Evolutionary conservation across 768 basidiomycete species (phyloP).

Genomic region (Hericium alpestre): DNA sequence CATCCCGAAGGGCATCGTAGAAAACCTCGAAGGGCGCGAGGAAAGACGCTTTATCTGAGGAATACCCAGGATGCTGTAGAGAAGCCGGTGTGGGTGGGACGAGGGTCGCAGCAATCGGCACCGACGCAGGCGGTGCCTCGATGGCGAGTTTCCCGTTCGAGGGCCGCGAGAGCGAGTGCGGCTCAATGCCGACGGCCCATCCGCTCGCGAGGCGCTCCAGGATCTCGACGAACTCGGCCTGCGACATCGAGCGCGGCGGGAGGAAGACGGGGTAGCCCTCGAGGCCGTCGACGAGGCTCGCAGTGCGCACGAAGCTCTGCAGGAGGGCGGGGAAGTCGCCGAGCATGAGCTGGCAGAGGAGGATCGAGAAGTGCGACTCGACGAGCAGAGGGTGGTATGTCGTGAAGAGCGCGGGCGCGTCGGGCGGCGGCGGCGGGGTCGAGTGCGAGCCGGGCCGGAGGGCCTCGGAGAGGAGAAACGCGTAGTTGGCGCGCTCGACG

Average conservation of each 20-base stretch:
- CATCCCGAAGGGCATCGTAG: conserved; percentile 77
- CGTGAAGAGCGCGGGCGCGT: conserved; percentile 58
- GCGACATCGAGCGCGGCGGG: conserved; percentile 79
- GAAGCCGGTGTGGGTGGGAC: conserved; percentile 64
- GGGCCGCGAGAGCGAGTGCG: conserved; percentile 35
- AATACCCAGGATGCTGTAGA: conserved; percentile 48
- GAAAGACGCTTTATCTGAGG: conserved; percentile 65
- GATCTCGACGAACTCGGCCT: conserved; percentile 81
- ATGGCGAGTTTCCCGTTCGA: conserved; percentile 35
- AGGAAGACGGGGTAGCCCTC: conserved; percentile 86
- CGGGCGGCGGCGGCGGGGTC: conserved; percentile 25
- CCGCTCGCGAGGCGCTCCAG: conserved; percentile 71
- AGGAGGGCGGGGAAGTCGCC: conserved; percentile 60
- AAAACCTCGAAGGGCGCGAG: conserved; percentile 75
- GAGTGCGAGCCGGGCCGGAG: conserved; percentile 51
- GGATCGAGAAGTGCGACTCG: conserved; percentile 74
- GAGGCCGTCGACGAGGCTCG: conserved; percentile 64
- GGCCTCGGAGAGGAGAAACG: conserved; percentile 59
- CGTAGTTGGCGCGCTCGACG: conserved; percentile 48
- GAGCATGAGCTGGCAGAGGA: conserved; percentile 67
- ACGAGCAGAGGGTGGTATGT: conserved; percentile 87
- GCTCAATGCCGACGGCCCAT: conserved; percentile 58
- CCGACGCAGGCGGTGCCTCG: conserved; percentile 38
- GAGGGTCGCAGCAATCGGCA: conserved; percentile 56
- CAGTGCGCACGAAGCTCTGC: conserved; percentile 54